Base-by-base conservation (phyloP, 202 grass and related monocot species). In the Thinopyrum obtusiflorum region DNA sequence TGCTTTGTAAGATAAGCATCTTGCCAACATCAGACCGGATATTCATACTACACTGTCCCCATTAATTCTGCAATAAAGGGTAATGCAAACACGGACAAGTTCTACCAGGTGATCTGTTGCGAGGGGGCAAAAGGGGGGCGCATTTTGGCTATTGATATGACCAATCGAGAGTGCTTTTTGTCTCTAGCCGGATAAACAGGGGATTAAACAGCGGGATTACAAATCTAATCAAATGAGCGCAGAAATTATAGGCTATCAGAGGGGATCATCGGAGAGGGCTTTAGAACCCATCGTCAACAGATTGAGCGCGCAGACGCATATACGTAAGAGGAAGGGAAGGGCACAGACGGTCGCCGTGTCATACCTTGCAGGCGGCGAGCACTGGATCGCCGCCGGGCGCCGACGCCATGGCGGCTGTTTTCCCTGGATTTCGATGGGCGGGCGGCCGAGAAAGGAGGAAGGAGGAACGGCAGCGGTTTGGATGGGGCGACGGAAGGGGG, bases 351-450 rank as follows among this genome's bases (percentile, higher is more conserved):
- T 20, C 27, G 18, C 14, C 57, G 25, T 32, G 26, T 3, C 77
- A 24, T 20, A 90, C 88, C 88, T 84, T 90, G 76, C 84, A 90
- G 79, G 60, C 61, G 60, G 66, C 68, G 68, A 90, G 37, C 64
- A n/a, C 75, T 20, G 75, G 61, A 20, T 90, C 88, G 68, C 35
- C 75, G 21, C 68, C 35, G 49, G 80, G 5, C 64, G 26, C 35
- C 68, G 84, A 62, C 36, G 80, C 68, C 88, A 90, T 87, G 83
- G 28, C 24, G 68, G 67, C 13, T 40, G 42, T 27, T 74, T 26
- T 33, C 2, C 49, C 37, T 28, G 8, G 46, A 49, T 44, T 28
- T 7, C 42, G 71, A 74, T 51, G 71, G 70, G 42, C 42, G 81
- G 55, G 33, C 66, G 69, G 64, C 11, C 63, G 63, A 31, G 20